phyloP scores from a whole-genome alignment of 257 asterid genomes.

The Nicotiana tabacum region DNA sequence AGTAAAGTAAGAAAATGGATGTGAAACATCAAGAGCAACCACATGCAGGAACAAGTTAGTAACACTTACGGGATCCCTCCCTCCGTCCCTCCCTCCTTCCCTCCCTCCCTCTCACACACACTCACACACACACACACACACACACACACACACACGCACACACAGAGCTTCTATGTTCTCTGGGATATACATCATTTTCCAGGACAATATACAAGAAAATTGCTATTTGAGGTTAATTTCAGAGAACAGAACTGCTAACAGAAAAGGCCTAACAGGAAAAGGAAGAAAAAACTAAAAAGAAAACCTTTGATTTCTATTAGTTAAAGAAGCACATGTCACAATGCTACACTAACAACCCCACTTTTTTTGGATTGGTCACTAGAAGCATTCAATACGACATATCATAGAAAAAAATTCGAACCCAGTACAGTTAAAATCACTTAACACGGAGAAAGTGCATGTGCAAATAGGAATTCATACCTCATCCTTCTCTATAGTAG shows the following conservation, averaged over 20 bases:
- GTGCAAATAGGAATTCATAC: constrained; percentile 29
- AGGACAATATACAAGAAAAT: neutral
- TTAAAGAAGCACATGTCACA: neutral
- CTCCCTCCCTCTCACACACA: neutral
- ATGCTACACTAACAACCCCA: neutral
- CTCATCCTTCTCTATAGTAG: constrained; percentile 98
- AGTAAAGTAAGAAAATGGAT: neutral
- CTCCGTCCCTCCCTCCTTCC: neutral
- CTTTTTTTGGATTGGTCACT: neutral
- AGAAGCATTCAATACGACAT: neutral
- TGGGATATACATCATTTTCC: neutral
- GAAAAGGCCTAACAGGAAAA: neutral
- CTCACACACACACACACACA: too few species aligned
- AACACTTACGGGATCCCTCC: neutral
- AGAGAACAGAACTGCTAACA: neutral
- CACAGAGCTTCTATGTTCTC: neutral
- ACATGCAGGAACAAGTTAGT: neutral
- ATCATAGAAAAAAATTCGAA: neutral
- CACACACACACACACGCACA: neutral
- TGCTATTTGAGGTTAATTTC: neutral
- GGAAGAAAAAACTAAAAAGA: neutral
- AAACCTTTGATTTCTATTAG: neutral
- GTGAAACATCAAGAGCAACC: neutral
- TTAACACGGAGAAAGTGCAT: neutral
- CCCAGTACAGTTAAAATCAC: neutral